Conservation (phyloP, 805 yeast species). For the Candida tammaniensis region DNA sequence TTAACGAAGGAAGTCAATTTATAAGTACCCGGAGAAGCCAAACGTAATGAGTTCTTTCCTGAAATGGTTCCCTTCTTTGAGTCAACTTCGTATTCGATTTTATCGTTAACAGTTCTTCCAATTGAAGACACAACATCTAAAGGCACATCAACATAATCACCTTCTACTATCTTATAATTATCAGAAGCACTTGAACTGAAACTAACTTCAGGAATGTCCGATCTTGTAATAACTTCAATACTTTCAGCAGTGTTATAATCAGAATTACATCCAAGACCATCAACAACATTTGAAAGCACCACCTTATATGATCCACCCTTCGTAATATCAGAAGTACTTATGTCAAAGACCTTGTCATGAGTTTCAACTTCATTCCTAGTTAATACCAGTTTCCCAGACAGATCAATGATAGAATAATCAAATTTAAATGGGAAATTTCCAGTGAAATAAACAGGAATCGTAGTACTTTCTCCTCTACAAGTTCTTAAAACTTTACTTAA, state of each 20-base stretch:
- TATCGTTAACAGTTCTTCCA: slow-evolving; percentile 26
- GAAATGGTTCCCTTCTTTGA: slow-evolving; percentile 1
- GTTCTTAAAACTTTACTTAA: slow-evolving; percentile 17
- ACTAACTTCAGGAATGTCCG: slow-evolving; percentile 56
- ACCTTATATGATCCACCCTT: slow-evolving; percentile 75
- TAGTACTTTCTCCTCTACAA: slow-evolving; percentile 28
- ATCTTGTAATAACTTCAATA: slow-evolving; percentile 58
- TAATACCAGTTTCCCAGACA: slow-evolving; percentile 9
- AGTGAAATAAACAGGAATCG: slow-evolving; percentile 55
- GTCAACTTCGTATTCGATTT: slow-evolving; percentile 26
- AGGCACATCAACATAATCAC: slow-evolving; percentile 59
- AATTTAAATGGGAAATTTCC: slow-evolving; percentile 82
- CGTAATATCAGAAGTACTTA: slow-evolving; percentile 52
- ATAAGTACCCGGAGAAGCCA: slow-evolving; percentile 22
- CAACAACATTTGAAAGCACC: slow-evolving; percentile 62
- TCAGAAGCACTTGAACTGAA: slow-evolving; percentile 21
- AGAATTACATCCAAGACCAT: slow-evolving; percentile 78
- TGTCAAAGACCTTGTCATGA: slow-evolving; percentile 12
- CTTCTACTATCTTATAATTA: slow-evolving; percentile 53
- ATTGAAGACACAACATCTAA: slow-evolving; percentile 32
- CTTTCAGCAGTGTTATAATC: slow-evolving; percentile 53
- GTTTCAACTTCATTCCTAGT: slow-evolving; percentile 3
- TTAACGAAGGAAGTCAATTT: slow-evolving; percentile 35
- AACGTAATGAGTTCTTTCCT: slow-evolving; percentile 5
- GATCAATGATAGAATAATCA: slow-evolving; percentile 63